Evolutionary conservation across 257 asterid genomes (phyloP).

Genomic region (Knoxia roxburghii): DNA sequence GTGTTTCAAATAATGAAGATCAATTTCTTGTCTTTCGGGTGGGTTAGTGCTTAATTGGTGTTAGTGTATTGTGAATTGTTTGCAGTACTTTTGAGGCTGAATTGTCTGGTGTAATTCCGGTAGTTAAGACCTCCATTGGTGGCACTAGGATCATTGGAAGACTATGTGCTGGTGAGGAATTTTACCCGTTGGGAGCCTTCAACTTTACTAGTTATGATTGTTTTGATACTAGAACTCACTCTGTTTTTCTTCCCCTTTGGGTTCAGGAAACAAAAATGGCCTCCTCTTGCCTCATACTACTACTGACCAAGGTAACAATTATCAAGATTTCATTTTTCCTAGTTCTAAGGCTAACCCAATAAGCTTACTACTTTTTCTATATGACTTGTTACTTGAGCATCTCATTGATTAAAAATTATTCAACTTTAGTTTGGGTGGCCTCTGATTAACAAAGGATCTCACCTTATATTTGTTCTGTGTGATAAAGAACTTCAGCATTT

Average conservation of each 20-base stretch:
- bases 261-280: constrained; percentile 87
- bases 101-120: constrained; percentile 76
- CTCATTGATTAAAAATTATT: neutral
- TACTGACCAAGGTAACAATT: constrained; percentile 96
- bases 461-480: constrained; percentile 9
- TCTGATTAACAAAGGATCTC: neutral
- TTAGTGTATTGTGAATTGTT: constrained; percentile 2
- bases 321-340: neutral
- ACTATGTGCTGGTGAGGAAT: constrained; percentile 70
- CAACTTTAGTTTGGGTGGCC: neutral
- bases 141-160: constrained; percentile 93
- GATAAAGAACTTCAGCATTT: constrained; percentile 74
- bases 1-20: neutral
- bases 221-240: neutral
- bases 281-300: constrained; percentile 90
- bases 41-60: neutral
- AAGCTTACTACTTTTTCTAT: neutral
- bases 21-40: neutral
- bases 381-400: neutral
- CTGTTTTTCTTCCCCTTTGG: neutral
- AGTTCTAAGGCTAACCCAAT: neutral
- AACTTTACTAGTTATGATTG: neutral
- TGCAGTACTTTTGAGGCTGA: constrained; percentile 79
- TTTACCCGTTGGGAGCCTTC: neutral
- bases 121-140: constrained; percentile 72